Evolutionary conservation across 2,329 filamentous ascomycete genomes (phyloP).

Genomic region (Trichoderma sp.): DNA sequence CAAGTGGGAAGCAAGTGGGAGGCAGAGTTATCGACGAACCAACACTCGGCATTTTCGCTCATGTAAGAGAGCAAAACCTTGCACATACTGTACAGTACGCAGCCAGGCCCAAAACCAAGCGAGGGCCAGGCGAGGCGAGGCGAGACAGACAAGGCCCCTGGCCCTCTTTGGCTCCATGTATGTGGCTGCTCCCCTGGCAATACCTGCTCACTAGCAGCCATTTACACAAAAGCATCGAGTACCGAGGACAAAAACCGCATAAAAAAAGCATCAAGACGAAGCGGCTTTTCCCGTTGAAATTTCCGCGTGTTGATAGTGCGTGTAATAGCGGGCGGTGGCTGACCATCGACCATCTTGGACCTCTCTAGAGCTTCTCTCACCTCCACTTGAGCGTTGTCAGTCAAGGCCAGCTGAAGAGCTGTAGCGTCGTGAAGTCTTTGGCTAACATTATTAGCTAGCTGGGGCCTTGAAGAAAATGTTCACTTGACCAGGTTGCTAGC

Average conservation of each 20-base stretch:
- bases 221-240: neutral
- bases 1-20: neutral
- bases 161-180: neutral
- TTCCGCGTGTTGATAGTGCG: neutral
- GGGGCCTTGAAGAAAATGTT: neutral
- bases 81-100: neutral
- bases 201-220: neutral
- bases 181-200: neutral
- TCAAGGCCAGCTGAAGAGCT: constrained; percentile 1
- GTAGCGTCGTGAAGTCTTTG: neutral
- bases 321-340: constrained; percentile 16
- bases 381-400: neutral
- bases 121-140: neutral
- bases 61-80: constrained; percentile 19
- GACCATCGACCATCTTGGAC: neutral
- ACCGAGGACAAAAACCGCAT: neutral
- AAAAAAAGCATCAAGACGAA: neutral
- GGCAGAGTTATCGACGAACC: constrained; percentile 3
- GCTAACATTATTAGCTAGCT: neutral
- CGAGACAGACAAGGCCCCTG: constrained; percentile 9
- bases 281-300: constrained; percentile 10
- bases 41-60: constrained; percentile 1
- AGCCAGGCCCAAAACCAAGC: neutral
- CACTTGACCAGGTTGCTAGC: neutral
- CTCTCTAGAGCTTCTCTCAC: neutral